A percentile compares a stretch with the other conserved stretches of the same genome.
phyloP scores from a whole-genome alignment of 352 stramenopile genomes.

The Globisporangium paroecandrum region DNA sequence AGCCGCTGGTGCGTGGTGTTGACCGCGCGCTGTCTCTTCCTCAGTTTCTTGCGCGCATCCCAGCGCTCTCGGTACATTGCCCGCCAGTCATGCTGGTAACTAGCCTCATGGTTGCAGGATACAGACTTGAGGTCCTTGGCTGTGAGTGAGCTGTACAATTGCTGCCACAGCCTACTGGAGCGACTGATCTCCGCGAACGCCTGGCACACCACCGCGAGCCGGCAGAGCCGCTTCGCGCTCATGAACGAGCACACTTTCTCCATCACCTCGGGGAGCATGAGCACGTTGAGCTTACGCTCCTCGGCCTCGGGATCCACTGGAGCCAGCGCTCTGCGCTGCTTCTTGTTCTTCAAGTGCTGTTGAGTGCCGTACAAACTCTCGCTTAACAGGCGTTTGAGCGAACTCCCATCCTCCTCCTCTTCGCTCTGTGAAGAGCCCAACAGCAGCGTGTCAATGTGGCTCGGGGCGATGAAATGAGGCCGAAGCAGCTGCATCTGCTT shows the following conservation, averaged over 20 bases:
- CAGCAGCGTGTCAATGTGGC: constrained; percentile 9
- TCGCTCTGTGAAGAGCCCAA: background rate
- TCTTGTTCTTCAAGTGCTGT: constrained; percentile 17
- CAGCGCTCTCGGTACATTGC: constrained; percentile 15
- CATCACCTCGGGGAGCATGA: constrained; percentile 64
- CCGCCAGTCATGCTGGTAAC: constrained; percentile 30
- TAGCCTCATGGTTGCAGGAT: constrained; percentile 25
- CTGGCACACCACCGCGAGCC: constrained; percentile 51
- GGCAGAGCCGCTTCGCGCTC: constrained; percentile 65
- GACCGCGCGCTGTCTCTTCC: constrained; percentile 9
- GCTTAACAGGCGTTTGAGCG: background rate
- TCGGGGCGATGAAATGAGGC: constrained; percentile 22
- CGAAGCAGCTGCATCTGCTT: constrained; percentile 28
- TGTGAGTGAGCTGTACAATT: constrained; percentile 31
- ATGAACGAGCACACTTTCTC: constrained; percentile 66
- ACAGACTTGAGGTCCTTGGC: constrained; percentile 15
- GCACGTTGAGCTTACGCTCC: constrained; percentile 42
- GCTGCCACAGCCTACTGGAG: constrained; percentile 33
- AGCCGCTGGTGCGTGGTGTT: background rate
- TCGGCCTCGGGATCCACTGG: constrained; percentile 30
- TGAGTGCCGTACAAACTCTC: background rate
- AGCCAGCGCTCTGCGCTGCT: constrained; percentile 4
- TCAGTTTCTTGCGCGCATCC: constrained; percentile 7
- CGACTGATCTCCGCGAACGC: constrained; percentile 38
- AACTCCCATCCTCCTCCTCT: background rate